These are phyloP conservation scores for Acorus gramineus DNA, from an alignment of 106 monocot species.

Conservation along the genomic window DNA sequence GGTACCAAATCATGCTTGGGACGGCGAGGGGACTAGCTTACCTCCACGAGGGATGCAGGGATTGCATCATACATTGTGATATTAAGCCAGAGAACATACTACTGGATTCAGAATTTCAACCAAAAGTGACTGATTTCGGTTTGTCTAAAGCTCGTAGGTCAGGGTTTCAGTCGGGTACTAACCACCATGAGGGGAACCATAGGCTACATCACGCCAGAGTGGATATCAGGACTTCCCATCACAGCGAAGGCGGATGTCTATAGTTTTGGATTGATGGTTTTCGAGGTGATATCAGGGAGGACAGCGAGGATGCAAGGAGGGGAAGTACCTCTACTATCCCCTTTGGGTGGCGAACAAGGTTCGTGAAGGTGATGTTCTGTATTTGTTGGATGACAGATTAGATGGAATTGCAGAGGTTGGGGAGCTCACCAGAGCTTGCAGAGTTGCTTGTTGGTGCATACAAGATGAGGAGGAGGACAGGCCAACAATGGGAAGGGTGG, in stretches of 20 bases:
- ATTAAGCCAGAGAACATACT: slow-evolving; percentile 47
- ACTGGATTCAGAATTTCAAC: slow-evolving; percentile 24
- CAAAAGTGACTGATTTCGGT: slow-evolving; percentile 56
- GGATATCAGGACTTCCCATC: slow-evolving; percentile 45
- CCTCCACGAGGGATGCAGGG: slow-evolving; percentile 32
- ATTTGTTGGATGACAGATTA: slow-evolving; percentile 18
- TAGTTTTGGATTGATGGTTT: slow-evolving; percentile 55
- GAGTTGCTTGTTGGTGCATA: slow-evolving; percentile 39
- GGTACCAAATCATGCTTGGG: slow-evolving; percentile 22
- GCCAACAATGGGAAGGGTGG: slow-evolving; percentile 29
- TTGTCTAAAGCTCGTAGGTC: slow-evolving; percentile 54
- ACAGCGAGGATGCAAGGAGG: slow-evolving; percentile 4
- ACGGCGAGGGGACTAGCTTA: slow-evolving; percentile 25
- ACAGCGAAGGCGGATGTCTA: slow-evolving; percentile 47
- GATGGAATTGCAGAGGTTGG: slow-evolving; percentile 5
- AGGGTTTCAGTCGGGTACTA: slow-evolving; percentile 39
- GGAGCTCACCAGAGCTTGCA: slow-evolving; percentile 25
- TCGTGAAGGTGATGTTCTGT: slow-evolving; percentile 9
- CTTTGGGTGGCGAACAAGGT: slow-evolving; percentile 24
- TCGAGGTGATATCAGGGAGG: slow-evolving; percentile 42
- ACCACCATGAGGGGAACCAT: slow-evolving; percentile 58
- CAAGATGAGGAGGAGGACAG: slow-evolving; percentile 25
- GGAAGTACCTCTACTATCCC: slow-evolving; percentile 13
- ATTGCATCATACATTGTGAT: slow-evolving; percentile 36
- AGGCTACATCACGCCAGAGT: slow-evolving; percentile 58